A percentile compares a stretch with the other conserved stretches of the same genome.
Evolutionary conservation across 2,329 filamentous ascomycete species (phyloP).

Genomic region (Colletotrichum trifolii): DNA sequence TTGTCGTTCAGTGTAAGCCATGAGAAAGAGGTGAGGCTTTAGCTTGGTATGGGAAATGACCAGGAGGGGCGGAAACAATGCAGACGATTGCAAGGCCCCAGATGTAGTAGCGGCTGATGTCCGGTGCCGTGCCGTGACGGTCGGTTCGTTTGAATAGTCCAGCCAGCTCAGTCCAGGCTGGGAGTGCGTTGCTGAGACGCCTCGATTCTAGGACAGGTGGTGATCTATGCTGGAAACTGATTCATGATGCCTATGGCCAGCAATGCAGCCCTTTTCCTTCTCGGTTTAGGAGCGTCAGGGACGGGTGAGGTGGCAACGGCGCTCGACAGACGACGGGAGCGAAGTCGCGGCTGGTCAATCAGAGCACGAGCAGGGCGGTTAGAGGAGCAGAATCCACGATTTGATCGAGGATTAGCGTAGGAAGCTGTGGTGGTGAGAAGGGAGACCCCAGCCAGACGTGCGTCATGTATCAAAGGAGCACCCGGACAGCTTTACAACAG

Average conservation of each 20-base stretch:
- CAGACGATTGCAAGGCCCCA: constrained; percentile 18
- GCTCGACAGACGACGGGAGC: constrained; percentile 16
- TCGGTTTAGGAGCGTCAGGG: constrained; percentile 23
- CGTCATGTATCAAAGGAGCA: constrained; percentile 39
- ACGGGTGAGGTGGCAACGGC: constrained; percentile 20
- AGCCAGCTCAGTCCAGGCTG: constrained; percentile 15
- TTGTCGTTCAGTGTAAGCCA: constrained; percentile 31
- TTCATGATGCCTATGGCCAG: constrained; percentile 47
- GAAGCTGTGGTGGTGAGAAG: constrained; percentile 33
- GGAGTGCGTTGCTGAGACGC: constrained; percentile 28
- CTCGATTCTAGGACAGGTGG: constrained; percentile 32
- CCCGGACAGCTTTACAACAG: constrained; percentile 37
- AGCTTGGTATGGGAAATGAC: constrained; percentile 9
- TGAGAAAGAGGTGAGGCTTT: constrained; percentile 14
- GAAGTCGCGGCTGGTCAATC: constrained; percentile 19
- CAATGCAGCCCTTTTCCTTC: constrained; percentile 43
- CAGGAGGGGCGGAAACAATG: constrained; percentile 25
- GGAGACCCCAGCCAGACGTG: constrained; percentile 36
- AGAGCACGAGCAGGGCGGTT: constrained; percentile 23
- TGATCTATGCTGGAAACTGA: constrained; percentile 40
- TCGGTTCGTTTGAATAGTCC: constrained; percentile 19
- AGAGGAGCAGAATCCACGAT: constrained; percentile 26
- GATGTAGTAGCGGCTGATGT: constrained; percentile 17
- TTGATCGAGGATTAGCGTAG: constrained; percentile 30
- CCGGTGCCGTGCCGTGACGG: constrained; percentile 28